A percentile compares a stretch with the other conserved stretches of the same genome.
phyloP scores from a whole-genome alignment of 2,329 filamentous ascomycete genomes.

The Aspergillus tanneri region DNA sequence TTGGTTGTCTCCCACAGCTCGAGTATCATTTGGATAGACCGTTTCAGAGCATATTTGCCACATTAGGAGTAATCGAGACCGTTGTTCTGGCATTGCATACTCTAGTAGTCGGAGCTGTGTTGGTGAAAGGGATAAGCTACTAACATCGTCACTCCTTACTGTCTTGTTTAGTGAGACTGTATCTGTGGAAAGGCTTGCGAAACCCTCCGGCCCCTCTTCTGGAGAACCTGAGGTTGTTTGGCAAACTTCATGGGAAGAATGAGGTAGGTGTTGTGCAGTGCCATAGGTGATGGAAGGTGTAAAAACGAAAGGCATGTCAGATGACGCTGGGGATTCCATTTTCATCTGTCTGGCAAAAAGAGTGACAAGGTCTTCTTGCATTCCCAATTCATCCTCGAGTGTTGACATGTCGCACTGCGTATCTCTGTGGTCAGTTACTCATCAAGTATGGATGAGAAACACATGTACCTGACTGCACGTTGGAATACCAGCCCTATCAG shows the following conservation, averaged over 20 bases:
- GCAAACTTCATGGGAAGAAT: conserved; percentile 66
- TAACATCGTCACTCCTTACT: conserved; percentile 50
- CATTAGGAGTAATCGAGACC: conserved; percentile 73
- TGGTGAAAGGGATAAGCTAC: conserved; percentile 66
- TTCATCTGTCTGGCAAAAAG: conserved; percentile 77
- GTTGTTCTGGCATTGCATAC: conserved; percentile 69
- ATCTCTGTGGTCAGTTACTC: conserved; percentile 19
- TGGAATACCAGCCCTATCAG: conserved; percentile 29
- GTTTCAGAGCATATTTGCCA: conserved; percentile 72
- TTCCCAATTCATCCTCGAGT: conserved; percentile 55
- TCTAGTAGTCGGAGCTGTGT: conserved; percentile 78
- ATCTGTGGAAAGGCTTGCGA: conserved; percentile 3
- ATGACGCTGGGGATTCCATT: conserved; percentile 46
- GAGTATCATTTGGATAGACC: neutral
- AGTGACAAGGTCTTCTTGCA: conserved; percentile 77
- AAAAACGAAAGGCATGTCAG: conserved; percentile 35
- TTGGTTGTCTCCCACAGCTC: neutral
- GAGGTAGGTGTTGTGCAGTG: conserved; percentile 79
- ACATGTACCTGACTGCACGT: conserved; percentile 43
- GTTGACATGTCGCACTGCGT: conserved; percentile 44
- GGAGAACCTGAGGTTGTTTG: conserved; percentile 48
- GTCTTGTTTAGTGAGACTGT: conserved; percentile 51
- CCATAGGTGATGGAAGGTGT: conserved; percentile 64
- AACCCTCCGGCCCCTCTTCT: conserved; percentile 34
- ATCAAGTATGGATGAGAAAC: conserved; percentile 17